Evolutionary conservation across 768 basidiomycete genomes (phyloP), one percentile per base, ranked within the genome.

Genomic region (Podaxis sp.): DNA sequence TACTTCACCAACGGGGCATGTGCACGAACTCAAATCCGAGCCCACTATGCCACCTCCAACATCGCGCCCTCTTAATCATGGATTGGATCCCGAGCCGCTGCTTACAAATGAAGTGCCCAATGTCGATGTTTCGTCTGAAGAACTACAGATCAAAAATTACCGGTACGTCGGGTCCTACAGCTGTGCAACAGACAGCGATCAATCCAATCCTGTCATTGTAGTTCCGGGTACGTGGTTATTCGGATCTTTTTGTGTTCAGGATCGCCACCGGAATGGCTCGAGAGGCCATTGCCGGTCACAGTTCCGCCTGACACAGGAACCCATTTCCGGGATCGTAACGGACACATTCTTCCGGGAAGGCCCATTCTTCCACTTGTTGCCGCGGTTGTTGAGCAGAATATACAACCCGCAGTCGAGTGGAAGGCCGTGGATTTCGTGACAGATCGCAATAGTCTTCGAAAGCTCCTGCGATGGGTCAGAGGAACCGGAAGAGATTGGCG

Each of bases 371-470:
- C 90, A 7, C 76, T 90, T 64, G 76, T 91, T 56, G 78, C 76
- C 22, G 85, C 90, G 1, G 83, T 86, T n/a, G 84, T 86, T 66
- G 70, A 72, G 48, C 67, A 67, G 3, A 76, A 82, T 12, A 68
- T 71, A 11, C 62, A 66, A 44, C 54, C 70, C 13, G 59, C 67
- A 33, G 78, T 80, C 54, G 73, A 83, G 57, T 81, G 81, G 80
- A 44, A 75, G 10, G 66, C 70, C 6, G 74, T 84, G 38, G 79
- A 82, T 56, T 71, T 81, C 58, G 74, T 91, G 63, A 85, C 87
- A 0, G 89, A 90, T 67, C 80, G 90, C 38, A 91, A 90, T 66
- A 77, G 77, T 24, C 73, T 91, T 15, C 80, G 89, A 30, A 89
- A 88, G 71, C 74, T 91, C 44, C 68, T 86, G 22, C 78, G 84